phyloP scores from a whole-genome alignment of 345 rosid species.

The Dimocarpus longan region DNA sequence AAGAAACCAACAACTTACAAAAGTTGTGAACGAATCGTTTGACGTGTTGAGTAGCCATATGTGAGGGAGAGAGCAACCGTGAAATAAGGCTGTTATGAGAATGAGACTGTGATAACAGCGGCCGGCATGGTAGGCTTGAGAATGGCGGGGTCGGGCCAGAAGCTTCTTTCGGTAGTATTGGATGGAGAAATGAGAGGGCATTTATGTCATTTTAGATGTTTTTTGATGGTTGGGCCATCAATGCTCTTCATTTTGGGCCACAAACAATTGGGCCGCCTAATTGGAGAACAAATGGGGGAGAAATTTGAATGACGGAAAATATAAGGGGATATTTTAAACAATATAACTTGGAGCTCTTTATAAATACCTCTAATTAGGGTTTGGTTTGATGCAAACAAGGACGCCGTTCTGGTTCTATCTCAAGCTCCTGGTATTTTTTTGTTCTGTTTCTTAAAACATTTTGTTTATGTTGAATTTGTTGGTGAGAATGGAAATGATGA shows the following conservation, averaged over 20 bases:
- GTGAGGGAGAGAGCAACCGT: not conserved
- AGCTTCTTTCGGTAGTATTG: not conserved
- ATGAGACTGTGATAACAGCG: not conserved
- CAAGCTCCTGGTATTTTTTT: not conserved
- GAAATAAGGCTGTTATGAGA: not conserved
- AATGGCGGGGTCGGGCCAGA: not conserved
- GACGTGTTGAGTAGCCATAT: constrained; percentile 25
- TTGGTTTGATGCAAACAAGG: not conserved
- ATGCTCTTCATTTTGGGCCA: no score
- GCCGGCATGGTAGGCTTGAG: not conserved
- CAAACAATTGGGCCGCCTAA: not conserved
- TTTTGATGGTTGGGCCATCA: no score
- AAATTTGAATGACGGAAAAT: not conserved
- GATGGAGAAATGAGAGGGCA: not conserved
- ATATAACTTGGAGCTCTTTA: not conserved
- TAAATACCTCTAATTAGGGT: constrained; percentile 13
- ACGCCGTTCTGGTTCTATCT: not conserved
- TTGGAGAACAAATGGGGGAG: not conserved
- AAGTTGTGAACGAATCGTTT: constrained; percentile 23
- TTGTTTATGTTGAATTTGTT: not conserved
- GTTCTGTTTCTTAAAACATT: not conserved
- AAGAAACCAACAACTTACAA: constrained; percentile 7
- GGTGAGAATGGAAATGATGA: constrained; percentile 42
- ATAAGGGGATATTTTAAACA: not conserved
- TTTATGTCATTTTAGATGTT: not conserved